Base-by-base conservation (phyloP, 2,329 filamentous ascomycete genomes). In the Fusarium sp. region DNA sequence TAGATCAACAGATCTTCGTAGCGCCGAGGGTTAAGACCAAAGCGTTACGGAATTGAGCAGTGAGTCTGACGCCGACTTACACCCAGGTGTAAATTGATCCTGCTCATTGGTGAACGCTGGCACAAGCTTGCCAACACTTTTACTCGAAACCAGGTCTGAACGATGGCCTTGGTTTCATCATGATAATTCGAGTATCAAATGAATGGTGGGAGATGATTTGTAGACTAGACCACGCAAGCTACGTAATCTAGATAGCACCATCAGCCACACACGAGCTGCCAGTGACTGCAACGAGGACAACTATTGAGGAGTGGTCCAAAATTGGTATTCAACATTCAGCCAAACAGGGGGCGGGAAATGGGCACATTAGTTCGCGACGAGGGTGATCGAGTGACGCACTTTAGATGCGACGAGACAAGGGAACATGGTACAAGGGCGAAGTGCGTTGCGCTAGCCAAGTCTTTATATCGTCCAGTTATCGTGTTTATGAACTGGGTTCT, bases 51-150 rank as follows among this genome's bases (percentile, higher is more conserved):
- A 4, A 9, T 14, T 28, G 19, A 30, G 30, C 32, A 20, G 20
- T 33, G 15, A 53, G 32, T 32, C 14, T 46, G 33, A 40, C 19
- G 26, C 20, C 20, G 26, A 63, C 40, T 58, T 43, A 26, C 26
- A 59, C 24, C 37, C 22, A 60, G 37, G 28, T 24, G 48, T 4
- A 22, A 45, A 47, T 54, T 50, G 39, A 47, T 26, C 6, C 43
- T 61, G 50, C 49, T 70, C 51, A 73, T 73, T 73, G 66, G 71
- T n/a, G 58, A 55, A 20, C 68, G 56, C 58, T 64, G 46, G 41
- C 51, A 44, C 43, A 53, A 56, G 63, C 56, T 67, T 56, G 54
- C 22, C 54, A 53, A 53, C 39, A 56, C 53, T 54, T 56, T 52
- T 49, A 61, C 37, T 40, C 48, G 60, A 66, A 41, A 22, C 43